phyloP scores from a whole-genome alignment of 371 early-diverging fungal species.

The Mucor mucedo region DNA sequence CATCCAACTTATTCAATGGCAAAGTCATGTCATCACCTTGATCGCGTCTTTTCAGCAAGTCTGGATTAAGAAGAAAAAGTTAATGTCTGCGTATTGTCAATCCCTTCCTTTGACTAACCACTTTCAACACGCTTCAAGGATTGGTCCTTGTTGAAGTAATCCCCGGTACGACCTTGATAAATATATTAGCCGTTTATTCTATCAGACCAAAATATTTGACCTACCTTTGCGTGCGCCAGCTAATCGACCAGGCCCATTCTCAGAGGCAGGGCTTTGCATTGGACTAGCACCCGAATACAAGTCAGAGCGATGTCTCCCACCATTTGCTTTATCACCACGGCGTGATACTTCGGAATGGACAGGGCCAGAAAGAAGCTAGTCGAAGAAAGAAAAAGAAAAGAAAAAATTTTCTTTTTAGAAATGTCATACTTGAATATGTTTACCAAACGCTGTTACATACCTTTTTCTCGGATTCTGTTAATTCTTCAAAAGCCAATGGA shows the following conservation, averaged over 20 bases:
- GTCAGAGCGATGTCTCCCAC: slow-evolving; percentile 31
- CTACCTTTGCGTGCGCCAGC: slow-evolving; percentile 27
- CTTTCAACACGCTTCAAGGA: slow-evolving; percentile 23
- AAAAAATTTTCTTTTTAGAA: background rate
- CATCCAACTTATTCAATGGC: slow-evolving; percentile 19
- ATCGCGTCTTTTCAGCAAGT: slow-evolving; percentile 21
- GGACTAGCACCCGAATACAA: slow-evolving; percentile 35
- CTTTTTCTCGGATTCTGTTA: slow-evolving; percentile 74
- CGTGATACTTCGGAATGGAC: slow-evolving; percentile 59
- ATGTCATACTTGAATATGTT: too few species aligned
- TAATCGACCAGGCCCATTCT: slow-evolving; percentile 36
- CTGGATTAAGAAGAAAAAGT: slow-evolving; percentile 8
- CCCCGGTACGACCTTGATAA: slow-evolving; percentile 24
- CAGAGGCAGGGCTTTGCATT: slow-evolving; percentile 45
- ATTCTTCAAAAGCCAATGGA: slow-evolving; percentile 69
- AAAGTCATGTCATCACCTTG: slow-evolving; percentile 19
- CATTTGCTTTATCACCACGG: slow-evolving; percentile 33
- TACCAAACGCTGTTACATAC: slow-evolving; percentile 32
- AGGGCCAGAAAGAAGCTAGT: slow-evolving; percentile 57
- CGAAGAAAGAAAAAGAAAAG: background rate
- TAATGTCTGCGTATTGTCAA: background rate
- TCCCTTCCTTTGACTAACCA: slow-evolving; percentile 12
- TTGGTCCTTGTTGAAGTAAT: slow-evolving; percentile 31
- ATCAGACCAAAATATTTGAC: background rate
- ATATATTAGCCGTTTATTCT: background rate